Evolutionary conservation across 306 rosid genomes (phyloP), one percentile per base, ranked within the genome.

Genomic region (Mimosa bimucronata): DNA sequence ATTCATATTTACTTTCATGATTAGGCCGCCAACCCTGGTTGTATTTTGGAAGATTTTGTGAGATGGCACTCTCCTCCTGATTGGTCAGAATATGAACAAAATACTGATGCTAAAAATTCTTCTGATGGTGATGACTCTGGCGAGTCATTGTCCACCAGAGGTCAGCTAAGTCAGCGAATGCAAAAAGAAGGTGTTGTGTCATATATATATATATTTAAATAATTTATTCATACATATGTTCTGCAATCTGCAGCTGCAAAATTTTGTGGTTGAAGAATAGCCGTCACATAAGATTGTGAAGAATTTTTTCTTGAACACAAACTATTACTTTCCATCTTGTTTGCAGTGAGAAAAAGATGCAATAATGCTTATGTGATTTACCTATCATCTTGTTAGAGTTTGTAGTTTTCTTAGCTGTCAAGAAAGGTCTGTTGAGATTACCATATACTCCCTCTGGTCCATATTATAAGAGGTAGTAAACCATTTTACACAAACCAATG

Each of bases 61-160:
- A 88, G 99, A 82, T 96, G 99, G 99, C 94, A 93, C 88, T 96
- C 99, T 61, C 99, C 99, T 84, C 99, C 99, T 82, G 99, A 96
- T 79, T 96, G 99, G 99, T 87, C 92, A 26, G 96, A 90, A 66
- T 82, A 75, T 80, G 97, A 90, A 77, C 88, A 85, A 62, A 70
- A 50, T 85, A 42, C 18, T 3, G 94, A 88, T 74, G 91, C 75
- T 82, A 75, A 62, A 77, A 92, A 89, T 69, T 84, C 85, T 81
- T 70, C 77, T 67, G 87, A 88, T 79, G 57, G 81, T 66, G 80
- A 84, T 12, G 97, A 93, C 28, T 9, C 77, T 62, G 76, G 83
- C 9, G 97, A 91, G 45, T 12, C 79, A 64, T 71, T 60, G 75
- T 85, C 90, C 26, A 73, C 80, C 77, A 91, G 79, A 84, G 99